phyloP scores from a whole-genome alignment of 2,329 filamentous ascomycete species.

The Colletotrichum siamense region DNA sequence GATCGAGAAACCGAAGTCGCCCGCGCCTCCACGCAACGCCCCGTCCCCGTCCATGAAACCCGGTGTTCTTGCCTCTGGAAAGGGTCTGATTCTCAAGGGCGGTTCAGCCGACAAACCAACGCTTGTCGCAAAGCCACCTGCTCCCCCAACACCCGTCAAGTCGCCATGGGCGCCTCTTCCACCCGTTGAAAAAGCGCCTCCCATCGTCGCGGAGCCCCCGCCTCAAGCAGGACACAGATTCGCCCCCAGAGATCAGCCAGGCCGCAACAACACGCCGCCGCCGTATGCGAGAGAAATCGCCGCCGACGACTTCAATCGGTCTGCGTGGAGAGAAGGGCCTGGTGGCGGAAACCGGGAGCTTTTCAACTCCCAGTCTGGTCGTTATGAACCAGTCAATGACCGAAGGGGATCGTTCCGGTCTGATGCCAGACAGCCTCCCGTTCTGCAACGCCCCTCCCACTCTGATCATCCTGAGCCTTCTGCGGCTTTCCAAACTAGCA shows the following conservation, averaged over 20 bases:
- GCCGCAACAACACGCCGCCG: slow-evolving; percentile 58
- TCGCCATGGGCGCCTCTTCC: slow-evolving; percentile 92
- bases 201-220: slow-evolving; percentile 64
- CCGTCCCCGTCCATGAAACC: slow-evolving; percentile 49
- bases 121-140: slow-evolving; percentile 74
- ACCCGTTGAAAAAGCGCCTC: slow-evolving; percentile 81
- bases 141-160: slow-evolving; percentile 74
- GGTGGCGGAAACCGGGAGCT: slow-evolving; percentile 73
- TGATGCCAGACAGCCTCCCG: slow-evolving; percentile 73
- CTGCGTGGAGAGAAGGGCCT: slow-evolving; percentile 77
- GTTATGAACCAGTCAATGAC: slow-evolving; percentile 87
- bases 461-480: slow-evolving; percentile 80
- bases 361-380: slow-evolving; percentile 93
- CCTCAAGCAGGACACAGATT: slow-evolving; percentile 30
- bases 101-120: slow-evolving; percentile 72
- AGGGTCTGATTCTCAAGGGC: slow-evolving; percentile 70
- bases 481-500: slow-evolving; percentile 81
- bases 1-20: slow-evolving; percentile 51
- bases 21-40: slow-evolving; percentile 35
- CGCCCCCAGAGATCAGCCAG: slow-evolving; percentile 32
- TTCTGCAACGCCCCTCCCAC: slow-evolving; percentile 76
- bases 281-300: slow-evolving; percentile 80
- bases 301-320: slow-evolving; percentile 89
- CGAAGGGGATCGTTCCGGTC: slow-evolving; percentile 73
- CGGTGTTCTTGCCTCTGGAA: slow-evolving; percentile 56